Percentiles rank a stretch among this genome's conserved stretches.
Conservation (phyloP, 2,329 filamentous ascomycete species). For the Sporothrix euskadiensis region DNA sequence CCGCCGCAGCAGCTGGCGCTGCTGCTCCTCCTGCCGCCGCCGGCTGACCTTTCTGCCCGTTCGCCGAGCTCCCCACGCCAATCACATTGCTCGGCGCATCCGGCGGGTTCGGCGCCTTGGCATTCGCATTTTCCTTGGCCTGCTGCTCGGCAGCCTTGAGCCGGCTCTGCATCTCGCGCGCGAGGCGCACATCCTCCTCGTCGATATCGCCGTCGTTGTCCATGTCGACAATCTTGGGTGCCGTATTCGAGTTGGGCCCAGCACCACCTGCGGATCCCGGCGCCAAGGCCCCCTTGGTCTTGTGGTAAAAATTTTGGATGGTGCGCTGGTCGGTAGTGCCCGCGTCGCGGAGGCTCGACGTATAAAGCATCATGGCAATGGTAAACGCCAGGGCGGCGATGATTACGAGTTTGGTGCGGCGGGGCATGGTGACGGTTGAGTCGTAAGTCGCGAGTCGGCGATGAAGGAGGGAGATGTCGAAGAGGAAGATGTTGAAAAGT, state of each 20-base stretch:
- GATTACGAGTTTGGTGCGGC: constrained; percentile 67
- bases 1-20: constrained; percentile 33
- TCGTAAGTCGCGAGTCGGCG: not conserved
- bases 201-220: constrained; percentile 58
- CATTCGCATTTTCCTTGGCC: constrained; percentile 67
- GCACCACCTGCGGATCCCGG: constrained; percentile 36
- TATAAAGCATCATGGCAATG: constrained; percentile 72
- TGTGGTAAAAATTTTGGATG: constrained; percentile 59
- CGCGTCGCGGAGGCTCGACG: constrained; percentile 57
- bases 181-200: constrained; percentile 56
- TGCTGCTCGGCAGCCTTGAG: constrained; percentile 68
- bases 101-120: constrained; percentile 63
- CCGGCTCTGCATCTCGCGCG: constrained; percentile 58
- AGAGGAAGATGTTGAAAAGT: not conserved
- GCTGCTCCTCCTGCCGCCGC: constrained; percentile 37
- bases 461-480: not conserved
- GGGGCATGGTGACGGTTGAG: constrained; percentile 54
- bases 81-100: constrained; percentile 60
- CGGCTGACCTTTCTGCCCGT: constrained; percentile 56
- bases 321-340: constrained; percentile 46
- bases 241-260: constrained; percentile 26
- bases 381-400: constrained; percentile 65
- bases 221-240: constrained; percentile 49
- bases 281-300: constrained; percentile 57
- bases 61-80: constrained; percentile 59